Percentiles rank a stretch among this genome's conserved stretches.
These are phyloP conservation scores for Larix kaempferi DNA, from an alignment of 75 land plant genomes.

Conservation along the genomic window DNA sequence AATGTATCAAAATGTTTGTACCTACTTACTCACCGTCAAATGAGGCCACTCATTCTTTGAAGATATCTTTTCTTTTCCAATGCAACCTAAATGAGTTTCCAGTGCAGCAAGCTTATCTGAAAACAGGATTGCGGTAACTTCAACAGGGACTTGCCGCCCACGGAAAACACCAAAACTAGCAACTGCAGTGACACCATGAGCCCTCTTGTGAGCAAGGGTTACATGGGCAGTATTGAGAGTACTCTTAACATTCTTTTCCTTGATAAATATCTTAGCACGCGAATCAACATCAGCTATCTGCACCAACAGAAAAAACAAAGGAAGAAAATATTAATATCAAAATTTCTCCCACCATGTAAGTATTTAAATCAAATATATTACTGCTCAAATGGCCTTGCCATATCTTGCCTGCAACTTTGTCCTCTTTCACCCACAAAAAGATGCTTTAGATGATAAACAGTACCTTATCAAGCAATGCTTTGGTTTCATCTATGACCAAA, in stretches of 20 bases:
- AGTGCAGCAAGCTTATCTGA: constrained; percentile 73
- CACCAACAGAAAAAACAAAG: constrained; percentile 7
- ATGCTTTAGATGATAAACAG: background rate
- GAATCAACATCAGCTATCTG: constrained; percentile 46
- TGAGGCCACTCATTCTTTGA: constrained; percentile 92
- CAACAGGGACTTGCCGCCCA: constrained; percentile 52
- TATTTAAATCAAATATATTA: background rate
- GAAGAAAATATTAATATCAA: background rate
- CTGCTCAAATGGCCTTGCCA: too few relatives aligned
- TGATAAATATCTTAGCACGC: constrained; percentile 33
- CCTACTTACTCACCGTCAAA: constrained; percentile 37
- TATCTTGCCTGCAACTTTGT: background rate
- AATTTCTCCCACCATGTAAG: background rate
- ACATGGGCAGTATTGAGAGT: constrained; percentile 62
- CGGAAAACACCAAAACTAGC: constrained; percentile 61
- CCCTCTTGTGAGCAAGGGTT: constrained; percentile 89
- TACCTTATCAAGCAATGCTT: constrained; percentile 49
- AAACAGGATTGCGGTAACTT: constrained; percentile 80
- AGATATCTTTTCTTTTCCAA: constrained; percentile 48
- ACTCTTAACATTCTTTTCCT: constrained; percentile 35
- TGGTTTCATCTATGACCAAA: constrained; percentile 54
- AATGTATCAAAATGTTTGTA: too few relatives aligned
- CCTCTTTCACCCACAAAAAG: background rate
- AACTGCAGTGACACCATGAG: constrained; percentile 85
- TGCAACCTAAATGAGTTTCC: constrained; percentile 50